Conservation (phyloP, 2,329 filamentous ascomycete genomes). For the Cladosporium sp. region DNA sequence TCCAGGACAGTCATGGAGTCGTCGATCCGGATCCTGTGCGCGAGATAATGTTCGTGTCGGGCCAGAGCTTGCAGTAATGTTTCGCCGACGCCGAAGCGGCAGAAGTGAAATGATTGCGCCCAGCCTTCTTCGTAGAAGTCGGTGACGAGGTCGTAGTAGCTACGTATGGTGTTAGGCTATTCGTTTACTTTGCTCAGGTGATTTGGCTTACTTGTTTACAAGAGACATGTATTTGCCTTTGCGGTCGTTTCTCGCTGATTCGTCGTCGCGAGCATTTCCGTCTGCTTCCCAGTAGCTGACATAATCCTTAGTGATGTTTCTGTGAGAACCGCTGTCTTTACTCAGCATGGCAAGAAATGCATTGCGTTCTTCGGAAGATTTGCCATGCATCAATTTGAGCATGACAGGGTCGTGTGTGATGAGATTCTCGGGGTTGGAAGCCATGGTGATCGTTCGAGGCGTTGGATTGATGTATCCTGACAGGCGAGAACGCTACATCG, state of each 20-base stretch:
- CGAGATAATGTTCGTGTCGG: conserved; percentile 29
- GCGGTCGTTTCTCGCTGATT: conserved; percentile 75
- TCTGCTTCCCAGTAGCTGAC: conserved; percentile 71
- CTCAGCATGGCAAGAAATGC: conserved; percentile 77
- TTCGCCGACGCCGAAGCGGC: conserved; percentile 79
- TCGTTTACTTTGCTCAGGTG: no score
- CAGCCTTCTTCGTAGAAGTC: conserved; percentile 95
- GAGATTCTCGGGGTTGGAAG: no score
- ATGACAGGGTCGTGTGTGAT: conserved; percentile 10
- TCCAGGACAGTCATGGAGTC: conserved; percentile 28
- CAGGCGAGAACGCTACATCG: no score
- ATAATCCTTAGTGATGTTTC: conserved; percentile 69
- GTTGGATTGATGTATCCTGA: no score
- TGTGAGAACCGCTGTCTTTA: conserved; percentile 82
- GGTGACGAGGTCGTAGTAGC: conserved; percentile 94
- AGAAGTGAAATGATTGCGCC: conserved; percentile 93
- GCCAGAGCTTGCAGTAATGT: conserved; percentile 79
- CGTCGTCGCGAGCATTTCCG: conserved; percentile 83
- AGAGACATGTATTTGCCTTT: conserved; percentile 47
- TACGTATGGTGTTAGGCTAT: not conserved
- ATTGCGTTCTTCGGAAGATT: conserved; percentile 47
- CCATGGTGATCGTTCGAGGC: no score
- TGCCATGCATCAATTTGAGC: conserved; percentile 61
- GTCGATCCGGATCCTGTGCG: conserved; percentile 21
- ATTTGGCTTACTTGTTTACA: conserved; percentile 6